These are phyloP conservation scores for Grosmannia huntii DNA, from an alignment of 2,329 filamentous ascomycete species.

Conservation along the genomic window DNA sequence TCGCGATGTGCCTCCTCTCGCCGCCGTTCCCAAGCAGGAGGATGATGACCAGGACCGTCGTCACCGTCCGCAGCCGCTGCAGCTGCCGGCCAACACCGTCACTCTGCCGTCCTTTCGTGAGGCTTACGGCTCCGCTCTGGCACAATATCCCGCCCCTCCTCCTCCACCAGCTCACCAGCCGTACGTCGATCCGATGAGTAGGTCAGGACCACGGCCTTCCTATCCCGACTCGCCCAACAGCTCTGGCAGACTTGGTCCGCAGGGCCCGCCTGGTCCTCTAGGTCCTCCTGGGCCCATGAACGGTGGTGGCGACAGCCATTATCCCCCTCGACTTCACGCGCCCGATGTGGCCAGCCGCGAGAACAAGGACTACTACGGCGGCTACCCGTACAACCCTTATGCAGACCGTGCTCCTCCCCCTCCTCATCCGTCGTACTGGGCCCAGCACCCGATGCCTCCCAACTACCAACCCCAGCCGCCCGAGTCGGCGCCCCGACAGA, in stretches of 20 bases:
- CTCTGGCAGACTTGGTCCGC: not conserved
- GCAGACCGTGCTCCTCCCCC: constrained; percentile 8
- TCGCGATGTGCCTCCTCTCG: constrained; percentile 3
- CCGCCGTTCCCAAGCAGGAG: constrained; percentile 3
- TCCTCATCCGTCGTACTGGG: constrained; percentile 8
- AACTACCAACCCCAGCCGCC: constrained; percentile 22
- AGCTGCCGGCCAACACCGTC: constrained; percentile 4
- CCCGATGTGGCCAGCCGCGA: constrained; percentile 9
- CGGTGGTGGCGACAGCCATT: constrained; percentile 5
- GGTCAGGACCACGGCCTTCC: not conserved
- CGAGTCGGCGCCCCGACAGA: constrained; percentile 42
- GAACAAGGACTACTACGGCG: constrained; percentile 10
- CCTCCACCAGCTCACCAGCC: constrained; percentile 1
- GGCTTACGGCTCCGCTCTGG: constrained; percentile 8
- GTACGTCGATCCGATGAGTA: not conserved
- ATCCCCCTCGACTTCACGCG: constrained; percentile 11
- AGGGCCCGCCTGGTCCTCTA: constrained; percentile 20
- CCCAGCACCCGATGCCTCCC: constrained; percentile 11
- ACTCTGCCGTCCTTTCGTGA: constrained; percentile 12
- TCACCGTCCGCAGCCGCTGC: constrained; percentile 6
- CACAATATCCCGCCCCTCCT: constrained; percentile 1
- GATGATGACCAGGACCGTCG: constrained; percentile 9
- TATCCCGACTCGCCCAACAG: constrained; percentile 5
- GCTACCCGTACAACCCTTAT: constrained; percentile 13
- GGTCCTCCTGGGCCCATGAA: constrained; percentile 24